Base-by-base conservation (phyloP, 495 filamentous ascomycete species). In the Polyplosphaeria fusca region DNA sequence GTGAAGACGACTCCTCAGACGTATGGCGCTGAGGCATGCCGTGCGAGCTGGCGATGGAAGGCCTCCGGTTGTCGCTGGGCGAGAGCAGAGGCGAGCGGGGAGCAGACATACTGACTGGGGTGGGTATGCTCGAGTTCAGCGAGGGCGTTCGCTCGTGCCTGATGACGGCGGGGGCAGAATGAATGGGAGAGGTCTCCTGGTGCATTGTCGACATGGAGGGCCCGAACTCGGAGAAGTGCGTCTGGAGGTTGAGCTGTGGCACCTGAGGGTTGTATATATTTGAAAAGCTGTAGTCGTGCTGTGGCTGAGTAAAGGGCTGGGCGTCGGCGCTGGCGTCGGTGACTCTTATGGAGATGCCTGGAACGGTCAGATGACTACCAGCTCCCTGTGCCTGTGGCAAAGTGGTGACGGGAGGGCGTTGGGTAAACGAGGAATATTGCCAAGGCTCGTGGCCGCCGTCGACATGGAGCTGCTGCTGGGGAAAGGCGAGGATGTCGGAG, bases 301-400 rank as follows among this genome's bases (percentile, higher is more conserved):
- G 61, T 27, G 61, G 61, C 61, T 40, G 48, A 60, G 61, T 42
- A 53, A 52, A 56, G 26, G 51, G 35, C 47, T 50, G 37, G 37
- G 9, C 51, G 43, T 55, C 60, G 25, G 48, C 28, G 27, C 13
- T 25, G 30, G 7, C 39, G 9, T 22, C 48, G 27, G 50, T 60
- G 51, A 60, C 45, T 60, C 39, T 40, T 38, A 64, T 56, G 5
- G 39, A 11, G 5, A 20, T 12, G 30, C 19, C 30, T 5, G 55
- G 55, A 11, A 38, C 35, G 40, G 55, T 55, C 61, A 64, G 56
- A 60, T 60, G 61, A 64, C 56, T 26, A 18, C 37, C 13, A 12
- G 22, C 48, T 20, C 32, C 32, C 32, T 45, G 22, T n/a, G n/a
- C n/a, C n/a, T 55, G 61, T 64, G 61, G 61, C 61, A 64, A 64